Evolutionary conservation across 805 yeast species (phyloP), one percentile per base, ranked within the genome.

Genomic region (Saccharomycopsis capsularis): DNA sequence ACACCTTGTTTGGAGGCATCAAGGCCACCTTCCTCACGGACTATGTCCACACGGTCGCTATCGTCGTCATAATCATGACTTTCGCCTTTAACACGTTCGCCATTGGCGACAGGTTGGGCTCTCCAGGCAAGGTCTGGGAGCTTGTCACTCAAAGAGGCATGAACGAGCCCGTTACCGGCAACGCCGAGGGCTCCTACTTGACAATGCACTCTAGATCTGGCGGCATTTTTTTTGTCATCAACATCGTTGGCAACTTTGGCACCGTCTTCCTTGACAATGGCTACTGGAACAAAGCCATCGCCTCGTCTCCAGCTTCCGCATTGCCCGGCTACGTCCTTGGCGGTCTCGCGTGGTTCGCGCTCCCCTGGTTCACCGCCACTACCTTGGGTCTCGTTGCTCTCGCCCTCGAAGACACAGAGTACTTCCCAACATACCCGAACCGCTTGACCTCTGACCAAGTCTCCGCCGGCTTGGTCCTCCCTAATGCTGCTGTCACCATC

Each of bases 311-410:
- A 21, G 84, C 79, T 9, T 81, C 93, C 41, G 87, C 95, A 27
- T 68, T 88, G 56, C 91, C 93, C 5, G 96, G 95, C 21, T 89
- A 89, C 64, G 80, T 86, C 23, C 66, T 85, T 51, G 96, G 96
- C 51, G 96, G 96, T 25, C 64, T 89, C 40, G 84, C 91, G 0
- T 89, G 96, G 96, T 83, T 86, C 62, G 90, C 95, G 5, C 82
- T 89, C 56, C 96, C 96, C 42, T 82, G 82, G 71, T 74, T 85
- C 50, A 75, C 80, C 45, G 85, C 95, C 15, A 81, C 91, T 2
- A 84, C 95, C 5, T 74, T 87, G 84, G 96, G 96, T 11, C 68
- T 88, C n/a, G 87, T 90, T 19, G 86, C 86, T 46, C 66, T 85
- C 50, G 82, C 87, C 19, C 70, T 88, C 46, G 91, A 87, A 66